A percentile compares a stretch with the other conserved stretches of the same genome.
Conservation (phyloP, 352 stramenopile genomes). For the Phytophthora palmivora region DNA sequence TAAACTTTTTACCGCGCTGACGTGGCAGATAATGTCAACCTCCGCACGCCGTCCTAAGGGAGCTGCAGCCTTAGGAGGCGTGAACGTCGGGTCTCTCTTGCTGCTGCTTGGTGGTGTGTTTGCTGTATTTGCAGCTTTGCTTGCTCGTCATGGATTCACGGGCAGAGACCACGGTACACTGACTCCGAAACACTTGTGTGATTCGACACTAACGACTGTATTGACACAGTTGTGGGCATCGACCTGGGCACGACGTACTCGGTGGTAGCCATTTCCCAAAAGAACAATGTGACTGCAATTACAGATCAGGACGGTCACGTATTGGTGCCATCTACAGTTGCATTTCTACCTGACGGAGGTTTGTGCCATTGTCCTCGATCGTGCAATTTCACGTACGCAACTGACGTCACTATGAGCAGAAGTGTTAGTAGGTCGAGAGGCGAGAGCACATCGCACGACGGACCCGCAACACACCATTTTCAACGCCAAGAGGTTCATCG, state of each 20-base stretch:
- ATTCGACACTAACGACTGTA: conserved; percentile 5
- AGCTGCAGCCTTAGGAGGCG: background rate
- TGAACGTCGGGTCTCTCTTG: conserved; percentile 49
- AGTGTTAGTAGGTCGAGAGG: conserved; percentile 54
- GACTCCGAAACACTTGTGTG: background rate
- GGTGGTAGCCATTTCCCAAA: conserved; percentile 72
- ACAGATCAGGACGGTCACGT: conserved; percentile 51
- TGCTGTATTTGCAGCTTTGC: conserved; percentile 51
- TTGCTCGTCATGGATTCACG: conserved; percentile 64
- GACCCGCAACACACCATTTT: conserved; percentile 76
- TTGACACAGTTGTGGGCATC: conserved; percentile 61
- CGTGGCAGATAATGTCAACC: conserved; percentile 20
- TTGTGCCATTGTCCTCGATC: background rate
- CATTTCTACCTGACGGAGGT: conserved; percentile 64
- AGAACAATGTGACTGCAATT: conserved; percentile 72
- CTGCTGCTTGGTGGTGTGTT: conserved; percentile 49
- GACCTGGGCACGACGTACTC: conserved; percentile 85
- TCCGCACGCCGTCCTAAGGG: background rate
- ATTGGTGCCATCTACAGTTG: conserved; percentile 73
- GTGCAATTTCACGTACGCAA: background rate
- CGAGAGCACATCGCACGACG: conserved; percentile 50
- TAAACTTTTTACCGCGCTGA: conserved; percentile 14
- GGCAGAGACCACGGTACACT: conserved; percentile 58
- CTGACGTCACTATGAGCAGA: conserved; percentile 25
- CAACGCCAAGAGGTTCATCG: conserved; percentile 84